Evolutionary conservation across 495 filamentous ascomycete genomes (phyloP), one percentile per base, ranked within the genome.

Genomic region (Aspergillus ostianus): DNA sequence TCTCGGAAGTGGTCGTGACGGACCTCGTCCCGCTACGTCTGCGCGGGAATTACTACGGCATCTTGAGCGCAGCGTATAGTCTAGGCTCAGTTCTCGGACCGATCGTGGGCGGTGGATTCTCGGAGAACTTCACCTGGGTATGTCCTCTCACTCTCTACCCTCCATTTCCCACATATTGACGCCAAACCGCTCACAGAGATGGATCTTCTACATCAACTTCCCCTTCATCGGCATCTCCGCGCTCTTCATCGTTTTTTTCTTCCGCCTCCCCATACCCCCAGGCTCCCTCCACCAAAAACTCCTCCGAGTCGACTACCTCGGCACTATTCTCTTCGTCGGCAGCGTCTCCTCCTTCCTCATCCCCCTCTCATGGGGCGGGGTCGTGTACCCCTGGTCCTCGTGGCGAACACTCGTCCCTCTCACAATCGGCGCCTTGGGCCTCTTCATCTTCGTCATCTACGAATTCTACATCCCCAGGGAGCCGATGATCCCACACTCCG

Each of bases 161-260:
- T 41, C 4, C 13, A 6, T 2, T 0, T 17, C 53, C 41, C 9
- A 15, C n/a, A 19, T 26, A 17, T 1, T 4, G 13, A 48, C 7
- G 45, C 60, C 15, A 53, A 18, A 32, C 10, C 21, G 20, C 2
- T 6, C 6, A 52, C 52, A 64, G 83, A 54, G 82, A 32, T 86
- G 84, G 85, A 82, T 85, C 55, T 89, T 89, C 66, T 90, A 85
- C 70, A 82, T 90, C 65, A 90, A 89, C 65, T 70, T 89, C 17
- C 68, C 78, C 18, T 72, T 87, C n/a, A 77, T 77, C 44, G 85
- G 66, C 6, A 56, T 78, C 19, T 69, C 75, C 0, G 75, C 81
- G 0, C 67, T 80, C 29, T 81, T 82, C 50, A 13, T 86, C 29
- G 72, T 84, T 55, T 61, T 82, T 58, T 75, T 85, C 46, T 74